Conservation (phyloP, 495 filamentous ascomycete genomes). For the Cairneyella variabilis region DNA sequence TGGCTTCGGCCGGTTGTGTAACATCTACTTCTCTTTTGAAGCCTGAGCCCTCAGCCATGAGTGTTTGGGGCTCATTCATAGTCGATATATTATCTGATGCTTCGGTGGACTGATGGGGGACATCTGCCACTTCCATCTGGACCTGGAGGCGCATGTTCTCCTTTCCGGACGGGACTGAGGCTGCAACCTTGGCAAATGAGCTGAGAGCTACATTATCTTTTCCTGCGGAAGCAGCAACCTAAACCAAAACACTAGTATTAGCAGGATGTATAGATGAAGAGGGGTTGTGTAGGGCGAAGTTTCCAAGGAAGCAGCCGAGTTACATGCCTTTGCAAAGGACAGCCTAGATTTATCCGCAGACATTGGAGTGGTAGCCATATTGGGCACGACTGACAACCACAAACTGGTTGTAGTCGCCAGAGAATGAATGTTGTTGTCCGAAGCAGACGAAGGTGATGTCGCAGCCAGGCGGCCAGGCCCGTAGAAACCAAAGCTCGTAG, state of each 20-base stretch:
- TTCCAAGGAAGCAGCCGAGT: no score
- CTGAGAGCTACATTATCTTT: conserved; percentile 37
- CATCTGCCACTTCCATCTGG: conserved; percentile 5
- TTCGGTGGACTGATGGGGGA: not conserved
- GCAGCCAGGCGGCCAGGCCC: conserved; percentile 22
- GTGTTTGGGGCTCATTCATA: not conserved
- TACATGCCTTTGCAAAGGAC: conserved; percentile 56
- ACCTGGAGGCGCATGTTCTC: conserved; percentile 13
- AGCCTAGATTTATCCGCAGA: conserved; percentile 41
- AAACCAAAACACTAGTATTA: conserved; percentile 1
- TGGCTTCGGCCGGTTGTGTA: not conserved
- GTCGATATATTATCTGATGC: not conserved
- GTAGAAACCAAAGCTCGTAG: conserved; percentile 20
- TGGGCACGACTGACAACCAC: conserved; percentile 10
- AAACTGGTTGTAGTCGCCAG: conserved; percentile 2
- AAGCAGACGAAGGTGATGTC: conserved; percentile 21
- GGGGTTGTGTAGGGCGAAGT: not conserved
- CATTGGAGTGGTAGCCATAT: conserved; percentile 38
- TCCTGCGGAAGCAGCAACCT: conserved; percentile 53
- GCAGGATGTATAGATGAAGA: not conserved
- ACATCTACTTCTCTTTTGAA: not conserved
- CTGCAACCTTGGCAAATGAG: conserved; percentile 20
- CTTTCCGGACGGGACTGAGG: conserved; percentile 17
- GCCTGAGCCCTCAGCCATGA: not conserved
- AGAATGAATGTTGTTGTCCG: conserved; percentile 26